A percentile compares a stretch with the other conserved stretches of the same genome.
These are phyloP conservation scores for Cryphonectria naterciae DNA, from an alignment of 2,329 filamentous ascomycete species.

Conservation along the genomic window DNA sequence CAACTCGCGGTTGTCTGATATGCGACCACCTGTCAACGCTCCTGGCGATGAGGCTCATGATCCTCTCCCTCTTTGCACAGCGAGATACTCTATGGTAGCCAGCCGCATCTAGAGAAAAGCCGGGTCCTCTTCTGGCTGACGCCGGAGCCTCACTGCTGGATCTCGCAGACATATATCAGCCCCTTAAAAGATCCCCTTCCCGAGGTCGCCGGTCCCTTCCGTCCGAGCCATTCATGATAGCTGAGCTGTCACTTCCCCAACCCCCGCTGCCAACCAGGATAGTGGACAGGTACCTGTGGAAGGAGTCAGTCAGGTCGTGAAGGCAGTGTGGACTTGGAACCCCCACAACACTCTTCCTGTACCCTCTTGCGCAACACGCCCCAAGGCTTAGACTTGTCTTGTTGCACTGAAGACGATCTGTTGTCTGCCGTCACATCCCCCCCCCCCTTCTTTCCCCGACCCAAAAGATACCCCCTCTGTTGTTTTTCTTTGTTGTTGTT, in stretches of 20 bases:
- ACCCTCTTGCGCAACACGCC: not conserved
- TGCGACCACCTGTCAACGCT: conserved; percentile 21
- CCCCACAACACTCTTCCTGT: not conserved
- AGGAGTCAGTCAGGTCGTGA: not conserved
- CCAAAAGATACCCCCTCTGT: conserved; percentile 5
- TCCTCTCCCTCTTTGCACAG: conserved; percentile 1
- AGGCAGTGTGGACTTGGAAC: not conserved
- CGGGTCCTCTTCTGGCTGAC: conserved; percentile 9
- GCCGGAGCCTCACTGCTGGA: conserved; percentile 1
- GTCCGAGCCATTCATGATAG: conserved; percentile 18
- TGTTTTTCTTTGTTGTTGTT: not conserved
- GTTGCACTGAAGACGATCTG: not conserved
- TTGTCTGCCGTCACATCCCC: not conserved
- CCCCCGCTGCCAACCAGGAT: not conserved
- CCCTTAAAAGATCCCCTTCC: conserved; percentile 10
- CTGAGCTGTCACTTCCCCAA: not conserved
- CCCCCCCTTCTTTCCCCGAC: too few species aligned
- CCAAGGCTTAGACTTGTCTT: not conserved
- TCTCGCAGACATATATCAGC: conserved; percentile 17
- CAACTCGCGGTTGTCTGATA: conserved; percentile 15
- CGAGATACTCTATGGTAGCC: conserved; percentile 13
- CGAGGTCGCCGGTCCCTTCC: conserved; percentile 21
- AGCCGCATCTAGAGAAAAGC: conserved; percentile 7
- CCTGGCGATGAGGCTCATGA: conserved; percentile 14
- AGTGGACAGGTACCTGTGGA: not conserved